Conservation (phyloP, 2,329 filamentous ascomycete species). For the Aspergillus intermedius region DNA sequence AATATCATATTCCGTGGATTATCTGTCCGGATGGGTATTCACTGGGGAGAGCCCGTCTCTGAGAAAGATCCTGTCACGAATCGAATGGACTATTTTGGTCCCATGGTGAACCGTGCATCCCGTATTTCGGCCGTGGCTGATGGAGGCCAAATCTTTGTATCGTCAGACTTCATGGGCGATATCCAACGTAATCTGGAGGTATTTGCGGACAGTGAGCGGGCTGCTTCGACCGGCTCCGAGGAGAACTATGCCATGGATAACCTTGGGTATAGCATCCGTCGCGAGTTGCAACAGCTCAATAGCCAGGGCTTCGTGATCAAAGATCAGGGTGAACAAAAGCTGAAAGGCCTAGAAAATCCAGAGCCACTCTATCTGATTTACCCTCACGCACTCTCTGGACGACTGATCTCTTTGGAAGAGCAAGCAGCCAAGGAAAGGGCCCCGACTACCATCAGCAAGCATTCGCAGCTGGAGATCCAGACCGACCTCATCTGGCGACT, state of each 20-base stretch:
- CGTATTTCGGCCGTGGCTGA: slow-evolving; percentile 92
- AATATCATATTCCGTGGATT: slow-evolving; percentile 88
- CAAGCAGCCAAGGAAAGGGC: slow-evolving; percentile 39
- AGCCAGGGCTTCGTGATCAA: slow-evolving; percentile 95
- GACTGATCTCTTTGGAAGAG: slow-evolving; percentile 47
- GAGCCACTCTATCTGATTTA: slow-evolving; percentile 95
- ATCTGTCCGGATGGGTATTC: slow-evolving; percentile 94
- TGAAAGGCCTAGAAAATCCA: slow-evolving; percentile 96
- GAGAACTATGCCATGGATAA: slow-evolving; percentile 70
- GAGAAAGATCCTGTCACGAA: slow-evolving; percentile 94
- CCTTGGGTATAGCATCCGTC: slow-evolving; percentile 69
- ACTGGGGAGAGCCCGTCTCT: slow-evolving; percentile 90
- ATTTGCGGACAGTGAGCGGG: slow-evolving; percentile 76
- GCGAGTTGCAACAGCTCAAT: slow-evolving; percentile 78
- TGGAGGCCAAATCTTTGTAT: slow-evolving; percentile 93
- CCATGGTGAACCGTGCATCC: slow-evolving; percentile 96
- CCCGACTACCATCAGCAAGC: slow-evolving; percentile 53
- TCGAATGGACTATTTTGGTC: slow-evolving; percentile 98
- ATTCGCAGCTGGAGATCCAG: slow-evolving; percentile 67
- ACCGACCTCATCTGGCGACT: slow-evolving; percentile 81
- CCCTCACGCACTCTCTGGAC: slow-evolving; percentile 76
- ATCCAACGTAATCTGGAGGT: slow-evolving; percentile 85
- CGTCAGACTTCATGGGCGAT: slow-evolving; percentile 93
- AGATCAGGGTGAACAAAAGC: slow-evolving; percentile 86
- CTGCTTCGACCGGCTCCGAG: slow-evolving; percentile 61